Conservation (phyloP, 2,329 filamentous ascomycete genomes). For the Ustilaginoidea virens region DNA sequence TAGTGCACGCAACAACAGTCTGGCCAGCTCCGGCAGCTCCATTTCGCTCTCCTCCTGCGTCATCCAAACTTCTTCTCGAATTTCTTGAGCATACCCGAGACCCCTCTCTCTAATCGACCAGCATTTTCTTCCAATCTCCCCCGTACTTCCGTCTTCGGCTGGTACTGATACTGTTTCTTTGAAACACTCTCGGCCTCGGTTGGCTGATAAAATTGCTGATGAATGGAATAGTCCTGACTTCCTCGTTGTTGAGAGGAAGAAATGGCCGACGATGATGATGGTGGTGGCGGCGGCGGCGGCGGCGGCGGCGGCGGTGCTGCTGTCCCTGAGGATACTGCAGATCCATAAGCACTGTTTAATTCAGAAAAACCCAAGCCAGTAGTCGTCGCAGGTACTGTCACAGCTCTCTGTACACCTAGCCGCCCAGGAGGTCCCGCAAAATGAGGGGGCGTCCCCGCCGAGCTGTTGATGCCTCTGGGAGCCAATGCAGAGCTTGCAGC, state of each 20-base stretch:
- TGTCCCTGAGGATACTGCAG: constrained; percentile 20
- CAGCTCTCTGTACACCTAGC: constrained; percentile 29
- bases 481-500: constrained; percentile 24
- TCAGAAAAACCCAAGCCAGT: constrained; percentile 13
- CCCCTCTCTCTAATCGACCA: constrained; percentile 51
- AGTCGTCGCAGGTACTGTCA: constrained; percentile 32
- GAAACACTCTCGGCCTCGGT: constrained; percentile 40
- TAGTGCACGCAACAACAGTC: too few species aligned
- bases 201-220: constrained; percentile 55
- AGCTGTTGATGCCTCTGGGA: neutral
- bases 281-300: constrained; percentile 16
- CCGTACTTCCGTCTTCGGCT: constrained; percentile 27
- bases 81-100: constrained; percentile 59
- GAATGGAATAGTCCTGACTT: constrained; percentile 38
- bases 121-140: constrained; percentile 49
- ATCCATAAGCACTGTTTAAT: constrained; percentile 21
- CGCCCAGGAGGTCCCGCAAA: constrained; percentile 24
- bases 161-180: constrained; percentile 18
- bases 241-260: constrained; percentile 5
- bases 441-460: constrained; percentile 21
- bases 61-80: constrained; percentile 60
- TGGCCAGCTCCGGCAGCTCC: too few species aligned
- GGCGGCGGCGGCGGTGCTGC: constrained; percentile 26
- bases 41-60: neutral
- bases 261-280: neutral